Percentiles rank a stretch among this genome's conserved stretches.
Conservation (phyloP, 176 grass and related monocot species). For the Oryza nivara region DNA sequence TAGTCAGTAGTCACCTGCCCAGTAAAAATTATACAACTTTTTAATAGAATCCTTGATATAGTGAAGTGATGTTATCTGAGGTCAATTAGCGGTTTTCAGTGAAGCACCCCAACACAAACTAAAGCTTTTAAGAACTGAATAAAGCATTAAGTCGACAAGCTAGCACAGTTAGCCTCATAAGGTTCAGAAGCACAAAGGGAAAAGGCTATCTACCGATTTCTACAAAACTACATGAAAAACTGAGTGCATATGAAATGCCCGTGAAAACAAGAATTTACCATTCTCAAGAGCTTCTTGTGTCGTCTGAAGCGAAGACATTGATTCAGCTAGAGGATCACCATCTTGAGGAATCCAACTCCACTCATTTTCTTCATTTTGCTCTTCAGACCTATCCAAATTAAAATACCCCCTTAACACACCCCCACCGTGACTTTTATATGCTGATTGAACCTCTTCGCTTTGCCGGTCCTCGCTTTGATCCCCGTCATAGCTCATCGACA, state of each 20-base stretch:
- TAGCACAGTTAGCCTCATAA: conserved; percentile 5
- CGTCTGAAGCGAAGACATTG: conserved; percentile 67
- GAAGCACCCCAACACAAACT: neutral
- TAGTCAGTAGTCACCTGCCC: neutral
- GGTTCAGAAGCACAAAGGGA: conserved; percentile 15
- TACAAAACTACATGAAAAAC: neutral
- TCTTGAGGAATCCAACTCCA: conserved; percentile 53
- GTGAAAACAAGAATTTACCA: conserved; percentile 44
- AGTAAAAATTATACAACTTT: neutral
- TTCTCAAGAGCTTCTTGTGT: conserved; percentile 66
- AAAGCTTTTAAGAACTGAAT: conserved; percentile 13
- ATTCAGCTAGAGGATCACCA: conserved; percentile 60
- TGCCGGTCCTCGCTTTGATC: conserved; percentile 51
- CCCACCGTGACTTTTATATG: conserved; percentile 44
- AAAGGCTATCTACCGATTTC: neutral
- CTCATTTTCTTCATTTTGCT: conserved; percentile 55
- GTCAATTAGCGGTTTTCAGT: neutral
- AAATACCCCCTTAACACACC: conserved; percentile 35
- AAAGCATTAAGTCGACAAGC: neutral
- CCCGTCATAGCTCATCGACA: conserved; percentile 43
- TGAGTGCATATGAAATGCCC: neutral
- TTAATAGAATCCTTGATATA: neutral
- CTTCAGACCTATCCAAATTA: conserved; percentile 29
- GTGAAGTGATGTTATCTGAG: neutral
- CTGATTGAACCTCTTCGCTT: conserved; percentile 63